Evolutionary conservation across 345 rosid genomes (phyloP), one percentile per base, ranked within the genome.

Genomic region (Theobroma cacao): DNA sequence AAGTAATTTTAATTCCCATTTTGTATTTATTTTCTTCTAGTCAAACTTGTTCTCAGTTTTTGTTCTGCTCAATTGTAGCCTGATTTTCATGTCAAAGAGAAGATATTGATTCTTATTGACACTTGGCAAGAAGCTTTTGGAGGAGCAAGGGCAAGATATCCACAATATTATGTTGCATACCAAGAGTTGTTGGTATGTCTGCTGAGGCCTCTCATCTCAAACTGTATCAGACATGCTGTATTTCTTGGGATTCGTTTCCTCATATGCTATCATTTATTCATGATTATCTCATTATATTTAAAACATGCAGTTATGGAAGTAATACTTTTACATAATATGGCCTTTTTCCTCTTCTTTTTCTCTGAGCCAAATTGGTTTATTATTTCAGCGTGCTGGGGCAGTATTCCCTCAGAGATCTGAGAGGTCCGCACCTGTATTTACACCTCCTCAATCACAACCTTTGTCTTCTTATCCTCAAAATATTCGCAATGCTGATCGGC

Each of bases 71-170:
- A 58, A 79, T 75, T 85, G 82, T 85, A 94, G 98, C 94, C 97
- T 4, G 98, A 94, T 85, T 80, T 85, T 64, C 93, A 89, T 81
- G 98, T 92, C 80, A 97, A 97, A 86, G 98, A 93, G 91, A 97
- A 97, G 93, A 91, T 97, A 80, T 72, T 97, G 80, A 85, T 77
- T 75, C 89, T 97, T 72, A 87, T 97, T 52, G 99, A 94, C 80
- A 97, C 97, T 50, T 97, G 99, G 99, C 99, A 97, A 93, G 99
- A 97, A 86, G 98, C 98, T 71, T 97, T 97, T 82, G 99, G 98
- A 77, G 98, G 98, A 52, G 82, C 98, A 33, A 91, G 96, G 85
- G 94, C 99, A 72, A 94, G 98, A 92, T 94, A 93, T 91, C 96
- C 99, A 50, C 99, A 97, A 82, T 97, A 94, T 83, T 94, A 87